Conservation (phyloP, 179 eudicot species). For the Silene vulgaris region DNA sequence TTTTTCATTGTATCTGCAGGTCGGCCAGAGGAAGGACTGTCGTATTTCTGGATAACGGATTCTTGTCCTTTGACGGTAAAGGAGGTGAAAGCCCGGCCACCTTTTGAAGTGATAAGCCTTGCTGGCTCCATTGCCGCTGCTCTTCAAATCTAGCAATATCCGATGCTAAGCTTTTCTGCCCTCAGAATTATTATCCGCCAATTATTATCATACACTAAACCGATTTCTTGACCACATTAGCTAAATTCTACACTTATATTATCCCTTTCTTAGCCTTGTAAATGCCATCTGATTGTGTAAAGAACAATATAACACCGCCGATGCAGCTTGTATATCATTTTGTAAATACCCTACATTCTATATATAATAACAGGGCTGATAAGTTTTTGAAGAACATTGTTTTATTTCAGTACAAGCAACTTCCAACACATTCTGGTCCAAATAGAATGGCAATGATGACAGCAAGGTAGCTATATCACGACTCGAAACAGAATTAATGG, state of each 20-base stretch:
- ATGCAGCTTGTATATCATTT: too few species aligned
- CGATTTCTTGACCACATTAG: too few species aligned
- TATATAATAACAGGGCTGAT: neutral
- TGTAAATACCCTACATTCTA: neutral
- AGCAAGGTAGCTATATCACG: too few species aligned
- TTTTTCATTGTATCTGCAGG: conserved; percentile 35
- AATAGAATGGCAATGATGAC: too few species aligned
- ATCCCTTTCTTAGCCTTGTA: neutral
- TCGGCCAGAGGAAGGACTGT: conserved; percentile 56
- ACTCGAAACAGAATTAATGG: neutral
- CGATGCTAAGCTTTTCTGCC: too few species aligned
- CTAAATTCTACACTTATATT: too few species aligned
- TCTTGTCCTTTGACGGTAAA: conserved; percentile 82
- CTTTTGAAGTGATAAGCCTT: conserved; percentile 89
- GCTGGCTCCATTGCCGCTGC: conserved; percentile 75
- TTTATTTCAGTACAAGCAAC: too few species aligned
- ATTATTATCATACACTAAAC: too few species aligned
- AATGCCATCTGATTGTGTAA: neutral
- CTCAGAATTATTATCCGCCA: too few species aligned
- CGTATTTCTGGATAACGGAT: conserved; percentile 94
- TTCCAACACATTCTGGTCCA: too few species aligned
- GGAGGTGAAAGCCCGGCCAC: conserved; percentile 61
- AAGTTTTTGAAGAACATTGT: too few species aligned
- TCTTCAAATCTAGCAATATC: conserved; percentile 50
- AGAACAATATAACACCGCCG: neutral